phyloP scores from a whole-genome alignment of 2,329 filamentous ascomycete species.

The Zasmidium cellare region DNA sequence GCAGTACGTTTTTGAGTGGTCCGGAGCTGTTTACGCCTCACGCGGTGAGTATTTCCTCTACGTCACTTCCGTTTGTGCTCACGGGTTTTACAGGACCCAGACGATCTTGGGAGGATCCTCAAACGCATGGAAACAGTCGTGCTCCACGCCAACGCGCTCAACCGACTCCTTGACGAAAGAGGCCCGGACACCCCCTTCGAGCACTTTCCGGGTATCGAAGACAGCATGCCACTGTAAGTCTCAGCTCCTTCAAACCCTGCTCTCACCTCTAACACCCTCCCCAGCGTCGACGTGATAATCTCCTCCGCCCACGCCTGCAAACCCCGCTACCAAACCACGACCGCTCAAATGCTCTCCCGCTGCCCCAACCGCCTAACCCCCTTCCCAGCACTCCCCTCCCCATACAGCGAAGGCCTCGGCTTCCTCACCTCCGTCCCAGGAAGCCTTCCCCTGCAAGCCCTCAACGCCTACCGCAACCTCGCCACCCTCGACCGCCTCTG shows the following conservation, averaged over 20 bases:
- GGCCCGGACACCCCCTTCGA: background rate
- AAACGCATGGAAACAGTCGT: background rate
- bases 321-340: background rate
- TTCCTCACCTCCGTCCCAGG: background rate
- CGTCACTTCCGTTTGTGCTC: background rate
- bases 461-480: background rate
- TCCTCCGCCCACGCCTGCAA: background rate
- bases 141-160: background rate
- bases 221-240: background rate
- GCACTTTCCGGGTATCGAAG: background rate
- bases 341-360: background rate
- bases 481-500: background rate
- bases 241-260: background rate
- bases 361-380: background rate
- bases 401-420: background rate
- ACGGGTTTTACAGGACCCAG: background rate
- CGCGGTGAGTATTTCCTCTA: background rate
- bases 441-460: background rate
- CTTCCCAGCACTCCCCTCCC: background rate
- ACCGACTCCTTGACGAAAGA: background rate
- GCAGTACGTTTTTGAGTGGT: background rate
- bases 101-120: background rate
- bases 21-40: background rate
- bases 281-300: background rate
- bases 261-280: background rate